A percentile compares a stretch with the other conserved stretches of the same genome.
phyloP scores from a whole-genome alignment of 2,329 filamentous ascomycete genomes.

The Alternaria ethzedia region DNA sequence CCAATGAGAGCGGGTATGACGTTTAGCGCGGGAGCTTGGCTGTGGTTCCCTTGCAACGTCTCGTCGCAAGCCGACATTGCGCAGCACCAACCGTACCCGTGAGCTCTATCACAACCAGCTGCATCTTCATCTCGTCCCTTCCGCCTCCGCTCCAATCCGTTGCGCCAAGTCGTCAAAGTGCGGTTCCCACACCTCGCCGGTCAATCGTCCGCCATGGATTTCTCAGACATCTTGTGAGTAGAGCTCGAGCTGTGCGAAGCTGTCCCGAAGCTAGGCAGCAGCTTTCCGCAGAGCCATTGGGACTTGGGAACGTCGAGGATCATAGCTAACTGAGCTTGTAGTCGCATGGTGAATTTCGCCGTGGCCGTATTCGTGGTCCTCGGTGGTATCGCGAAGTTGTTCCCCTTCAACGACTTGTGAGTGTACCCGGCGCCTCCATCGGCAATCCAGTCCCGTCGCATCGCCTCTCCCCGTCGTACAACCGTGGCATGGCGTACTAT shows the following conservation, averaged over 20 bases:
- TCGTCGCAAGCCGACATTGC: slow-evolving; percentile 14
- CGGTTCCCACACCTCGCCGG: slow-evolving; percentile 42
- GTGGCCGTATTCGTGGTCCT: slow-evolving; percentile 87
- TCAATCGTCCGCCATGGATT: slow-evolving; percentile 70
- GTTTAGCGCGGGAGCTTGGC: slow-evolving; percentile 15
- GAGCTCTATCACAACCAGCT: slow-evolving; percentile 8
- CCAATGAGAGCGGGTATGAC: slow-evolving; percentile 17
- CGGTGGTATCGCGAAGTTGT: slow-evolving; percentile 79
- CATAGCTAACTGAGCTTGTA: slow-evolving; percentile 51
- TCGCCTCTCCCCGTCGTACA: neutral
- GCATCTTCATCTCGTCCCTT: slow-evolving; percentile 6
- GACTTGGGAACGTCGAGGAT: neutral
- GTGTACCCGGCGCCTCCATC: slow-evolving; percentile 41
- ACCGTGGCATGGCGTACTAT: neutral
- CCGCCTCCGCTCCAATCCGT: neutral
- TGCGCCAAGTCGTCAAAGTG: slow-evolving; percentile 33
- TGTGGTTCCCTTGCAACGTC: slow-evolving; percentile 11
- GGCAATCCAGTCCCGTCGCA: neutral
- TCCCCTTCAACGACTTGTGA: slow-evolving; percentile 54
- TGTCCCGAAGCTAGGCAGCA: slow-evolving; percentile 29
- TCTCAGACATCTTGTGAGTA: slow-evolving; percentile 88
- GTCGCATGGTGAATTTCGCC: slow-evolving; percentile 92
- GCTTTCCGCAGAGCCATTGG: slow-evolving; percentile 10
- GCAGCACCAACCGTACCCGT: slow-evolving; percentile 16
- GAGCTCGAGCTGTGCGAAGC: slow-evolving; percentile 12